These are phyloP conservation scores for Sphagnum fallax DNA, from an alignment of 228 moss, liverwort and hornwort species.

Conservation along the genomic window DNA sequence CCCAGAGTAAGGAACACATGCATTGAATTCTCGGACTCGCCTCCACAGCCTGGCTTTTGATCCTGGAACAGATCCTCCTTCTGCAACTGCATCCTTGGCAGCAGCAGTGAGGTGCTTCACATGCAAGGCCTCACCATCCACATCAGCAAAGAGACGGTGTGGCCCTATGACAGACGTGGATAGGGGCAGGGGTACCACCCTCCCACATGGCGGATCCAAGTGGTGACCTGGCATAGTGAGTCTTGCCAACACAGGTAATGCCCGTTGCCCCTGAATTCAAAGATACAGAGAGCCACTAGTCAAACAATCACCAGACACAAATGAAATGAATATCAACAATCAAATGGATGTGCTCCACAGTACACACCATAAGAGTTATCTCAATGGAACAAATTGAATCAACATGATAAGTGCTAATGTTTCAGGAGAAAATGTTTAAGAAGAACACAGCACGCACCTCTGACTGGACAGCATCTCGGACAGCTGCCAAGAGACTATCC, in stretches of 20 bases:
- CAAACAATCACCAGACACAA: background rate
- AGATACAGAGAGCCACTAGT: too few relatives aligned
- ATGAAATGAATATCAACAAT: background rate
- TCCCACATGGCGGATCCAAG: conserved; percentile 92
- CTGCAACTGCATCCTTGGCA: conserved; percentile 96
- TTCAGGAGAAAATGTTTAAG: background rate
- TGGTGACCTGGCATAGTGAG: conserved; percentile 91
- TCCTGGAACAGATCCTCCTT: conserved; percentile 87
- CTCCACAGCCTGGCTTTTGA: conserved; percentile 98
- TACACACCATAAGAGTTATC: too few relatives aligned
- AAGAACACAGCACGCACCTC: conserved; percentile 46
- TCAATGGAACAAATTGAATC: too few relatives aligned
- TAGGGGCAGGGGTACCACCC: conserved; percentile 67
- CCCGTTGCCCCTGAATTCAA: conserved; percentile 70
- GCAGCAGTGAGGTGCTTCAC: conserved; percentile 93
- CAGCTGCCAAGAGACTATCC: conserved; percentile 87
- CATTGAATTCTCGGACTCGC: conserved; percentile 95
- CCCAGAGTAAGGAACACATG: conserved; percentile 86
- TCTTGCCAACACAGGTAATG: conserved; percentile 84
- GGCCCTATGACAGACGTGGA: conserved; percentile 48
- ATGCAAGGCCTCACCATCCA: conserved; percentile 94
- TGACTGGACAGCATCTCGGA: conserved; percentile 84
- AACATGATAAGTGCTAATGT: background rate
- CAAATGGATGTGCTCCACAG: background rate
- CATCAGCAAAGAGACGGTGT: conserved; percentile 91